These are phyloP conservation scores for Euphorbia pulcherrima DNA, from an alignment of 345 rosid species.

Conservation along the genomic window DNA sequence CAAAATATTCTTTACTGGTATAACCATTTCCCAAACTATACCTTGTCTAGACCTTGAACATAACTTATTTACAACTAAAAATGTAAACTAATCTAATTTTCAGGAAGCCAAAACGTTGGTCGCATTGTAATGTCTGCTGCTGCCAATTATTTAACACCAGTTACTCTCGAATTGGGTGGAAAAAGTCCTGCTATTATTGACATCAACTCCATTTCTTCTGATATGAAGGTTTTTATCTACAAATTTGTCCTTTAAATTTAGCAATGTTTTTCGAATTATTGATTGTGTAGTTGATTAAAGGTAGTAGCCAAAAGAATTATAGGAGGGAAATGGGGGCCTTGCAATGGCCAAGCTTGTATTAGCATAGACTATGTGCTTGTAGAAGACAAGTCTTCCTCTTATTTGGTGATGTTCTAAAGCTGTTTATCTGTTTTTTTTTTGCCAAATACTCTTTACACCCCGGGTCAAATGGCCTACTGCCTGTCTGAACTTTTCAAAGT, in stretches of 20 bases:
- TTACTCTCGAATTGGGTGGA: slow-evolving; percentile 84
- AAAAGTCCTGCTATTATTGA: slow-evolving; percentile 75
- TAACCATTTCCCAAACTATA: no score
- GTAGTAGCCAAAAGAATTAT: slow-evolving; percentile 57
- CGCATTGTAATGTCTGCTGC: slow-evolving; percentile 71
- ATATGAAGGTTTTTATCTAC: slow-evolving; percentile 41
- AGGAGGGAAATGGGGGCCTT: slow-evolving; percentile 82
- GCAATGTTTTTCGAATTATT: neutral
- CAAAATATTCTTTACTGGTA: slow-evolving; percentile 92
- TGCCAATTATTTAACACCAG: slow-evolving; percentile 76
- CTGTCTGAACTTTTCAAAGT: neutral
- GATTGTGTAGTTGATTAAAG: slow-evolving; percentile 22
- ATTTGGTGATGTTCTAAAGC: slow-evolving; percentile 44
- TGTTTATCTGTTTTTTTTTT: no score
- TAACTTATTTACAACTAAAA: no score
- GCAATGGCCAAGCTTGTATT: slow-evolving; percentile 82
- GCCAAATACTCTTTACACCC: no score
- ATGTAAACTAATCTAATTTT: slow-evolving; percentile 12
- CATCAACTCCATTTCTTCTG: slow-evolving; percentile 36
- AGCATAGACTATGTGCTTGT: slow-evolving; percentile 64
- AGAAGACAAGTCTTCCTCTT: slow-evolving; percentile 47
- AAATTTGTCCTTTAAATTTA: neutral
- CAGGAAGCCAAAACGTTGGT: slow-evolving; percentile 75
- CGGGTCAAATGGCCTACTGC: no score
- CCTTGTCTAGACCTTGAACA: no score